These are phyloP conservation scores for Trichoderma sp. DNA, from an alignment of 2,329 filamentous ascomycete species.

Conservation along the genomic window DNA sequence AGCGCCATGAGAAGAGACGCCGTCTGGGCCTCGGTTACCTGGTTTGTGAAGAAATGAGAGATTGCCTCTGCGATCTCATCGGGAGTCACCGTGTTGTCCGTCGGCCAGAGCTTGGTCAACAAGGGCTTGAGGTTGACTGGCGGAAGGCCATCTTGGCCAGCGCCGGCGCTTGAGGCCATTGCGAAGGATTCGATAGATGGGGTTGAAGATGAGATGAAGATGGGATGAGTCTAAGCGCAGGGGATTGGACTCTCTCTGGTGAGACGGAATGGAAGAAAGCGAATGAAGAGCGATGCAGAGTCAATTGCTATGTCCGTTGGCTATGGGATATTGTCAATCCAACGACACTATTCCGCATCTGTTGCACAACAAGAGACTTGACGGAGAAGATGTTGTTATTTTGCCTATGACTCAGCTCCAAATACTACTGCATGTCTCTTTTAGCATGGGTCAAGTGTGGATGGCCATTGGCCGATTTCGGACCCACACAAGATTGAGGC, in stretches of 20 bases:
- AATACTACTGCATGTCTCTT: not conserved
- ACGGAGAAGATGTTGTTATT: not conserved
- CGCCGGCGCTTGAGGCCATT: slow-evolving; percentile 30
- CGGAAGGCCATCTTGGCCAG: slow-evolving; percentile 30
- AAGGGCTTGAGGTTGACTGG: slow-evolving; percentile 64
- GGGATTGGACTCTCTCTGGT: not conserved
- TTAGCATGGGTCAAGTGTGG: not conserved
- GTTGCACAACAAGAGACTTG: not conserved
- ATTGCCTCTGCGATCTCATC: slow-evolving; percentile 87
- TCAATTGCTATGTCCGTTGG: not conserved
- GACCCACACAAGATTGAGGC: too few relatives aligned
- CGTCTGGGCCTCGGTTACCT: slow-evolving; percentile 82
- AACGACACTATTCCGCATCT: slow-evolving; percentile 5
- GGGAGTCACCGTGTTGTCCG: slow-evolving; percentile 57
- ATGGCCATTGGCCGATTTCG: slow-evolving; percentile 20
- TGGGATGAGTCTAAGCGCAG: not conserved
- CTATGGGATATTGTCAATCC: not conserved
- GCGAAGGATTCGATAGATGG: not conserved
- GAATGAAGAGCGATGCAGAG: not conserved
- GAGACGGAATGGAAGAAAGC: not conserved
- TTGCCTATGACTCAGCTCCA: slow-evolving; percentile 11
- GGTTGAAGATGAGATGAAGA: slow-evolving; percentile 3
- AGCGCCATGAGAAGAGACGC: slow-evolving; percentile 84
- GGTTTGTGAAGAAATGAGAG: slow-evolving; percentile 86
- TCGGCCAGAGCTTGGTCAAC: slow-evolving; percentile 68